These are phyloP conservation scores for Podaxis pistillaris DNA, from an alignment of 768 basidiomycete genomes.

Conservation along the genomic window DNA sequence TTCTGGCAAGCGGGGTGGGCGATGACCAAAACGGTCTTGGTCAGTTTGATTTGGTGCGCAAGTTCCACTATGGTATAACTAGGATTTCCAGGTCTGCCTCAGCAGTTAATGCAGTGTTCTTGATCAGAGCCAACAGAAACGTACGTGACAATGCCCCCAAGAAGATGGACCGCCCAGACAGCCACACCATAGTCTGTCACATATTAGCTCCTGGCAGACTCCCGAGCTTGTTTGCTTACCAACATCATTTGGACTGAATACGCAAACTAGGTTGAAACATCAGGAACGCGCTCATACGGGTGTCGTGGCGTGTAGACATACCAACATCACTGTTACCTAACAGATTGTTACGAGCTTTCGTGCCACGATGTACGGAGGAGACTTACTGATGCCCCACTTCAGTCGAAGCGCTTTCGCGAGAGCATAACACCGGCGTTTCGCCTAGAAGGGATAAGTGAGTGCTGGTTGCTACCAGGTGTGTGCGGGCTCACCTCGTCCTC, in stretches of 20 bases:
- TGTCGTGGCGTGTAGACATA: slow-evolving; percentile 25
- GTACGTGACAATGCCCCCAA: slow-evolving; percentile 61
- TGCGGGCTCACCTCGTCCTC: slow-evolving; percentile 44
- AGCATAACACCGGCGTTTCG: slow-evolving; percentile 40
- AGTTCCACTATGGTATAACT: slow-evolving; percentile 57
- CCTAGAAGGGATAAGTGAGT: slow-evolving; percentile 17
- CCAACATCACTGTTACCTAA: slow-evolving; percentile 53
- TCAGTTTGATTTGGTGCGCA: slow-evolving; percentile 49
- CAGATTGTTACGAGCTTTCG: slow-evolving; percentile 5
- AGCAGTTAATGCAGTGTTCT: slow-evolving; percentile 13
- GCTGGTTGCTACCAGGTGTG: background rate
- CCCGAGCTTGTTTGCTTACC: slow-evolving; percentile 35
- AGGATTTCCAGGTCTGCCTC: slow-evolving; percentile 60
- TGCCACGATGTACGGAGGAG: background rate
- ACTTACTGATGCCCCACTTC: slow-evolving; percentile 48
- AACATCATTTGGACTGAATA: slow-evolving; percentile 64
- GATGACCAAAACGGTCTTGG: slow-evolving; percentile 47
- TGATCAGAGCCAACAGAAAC: slow-evolving; percentile 16
- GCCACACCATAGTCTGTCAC: slow-evolving; percentile 49
- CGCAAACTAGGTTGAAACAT: slow-evolving; percentile 41
- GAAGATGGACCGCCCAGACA: slow-evolving; percentile 59
- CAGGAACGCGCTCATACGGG: background rate
- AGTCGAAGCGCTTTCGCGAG: slow-evolving; percentile 54
- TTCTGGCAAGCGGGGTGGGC: slow-evolving; percentile 42
- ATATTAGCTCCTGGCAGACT: background rate